Conservation (phyloP, 2,329 filamentous ascomycete species). For the Kalmusia sp. region DNA sequence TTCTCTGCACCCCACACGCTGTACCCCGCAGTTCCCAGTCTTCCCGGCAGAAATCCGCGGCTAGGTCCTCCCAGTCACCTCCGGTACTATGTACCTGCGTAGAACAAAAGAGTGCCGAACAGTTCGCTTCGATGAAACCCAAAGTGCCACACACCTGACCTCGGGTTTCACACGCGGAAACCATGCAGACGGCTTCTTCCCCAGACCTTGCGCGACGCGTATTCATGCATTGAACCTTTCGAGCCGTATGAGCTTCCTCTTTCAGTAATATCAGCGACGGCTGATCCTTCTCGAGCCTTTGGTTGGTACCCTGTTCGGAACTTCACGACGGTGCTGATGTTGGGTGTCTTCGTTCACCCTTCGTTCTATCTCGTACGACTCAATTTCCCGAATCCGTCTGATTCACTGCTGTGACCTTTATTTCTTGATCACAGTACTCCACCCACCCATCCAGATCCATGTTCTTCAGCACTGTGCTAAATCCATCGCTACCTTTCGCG, state of each 20-base stretch:
- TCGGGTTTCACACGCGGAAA: neutral
- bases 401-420: constrained; percentile 31
- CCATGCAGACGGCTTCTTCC: neutral
- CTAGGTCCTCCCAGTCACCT: neutral
- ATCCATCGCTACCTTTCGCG: constrained; percentile 55
- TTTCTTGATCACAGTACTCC: constrained; percentile 57
- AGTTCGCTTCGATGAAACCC: neutral
- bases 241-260: neutral
- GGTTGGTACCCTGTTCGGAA: no score
- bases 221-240: neutral
- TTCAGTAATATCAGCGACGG: neutral
- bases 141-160: neutral
- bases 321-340: neutral
- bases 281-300: neutral
- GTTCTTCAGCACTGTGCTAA: constrained; percentile 72
- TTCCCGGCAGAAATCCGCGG: constrained; percentile 11
- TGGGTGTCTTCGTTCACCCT: neutral
- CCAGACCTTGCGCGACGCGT: neutral
- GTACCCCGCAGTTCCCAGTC: constrained; percentile 28
- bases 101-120: neutral
- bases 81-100: constrained; percentile 2
- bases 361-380: neutral
- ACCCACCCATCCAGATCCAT: constrained; percentile 70
- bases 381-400: constrained; percentile 11
- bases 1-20: constrained; percentile 26